These are phyloP conservation scores for Cucumis sativus DNA, from an alignment of 306 rosid genomes.

Conservation along the genomic window DNA sequence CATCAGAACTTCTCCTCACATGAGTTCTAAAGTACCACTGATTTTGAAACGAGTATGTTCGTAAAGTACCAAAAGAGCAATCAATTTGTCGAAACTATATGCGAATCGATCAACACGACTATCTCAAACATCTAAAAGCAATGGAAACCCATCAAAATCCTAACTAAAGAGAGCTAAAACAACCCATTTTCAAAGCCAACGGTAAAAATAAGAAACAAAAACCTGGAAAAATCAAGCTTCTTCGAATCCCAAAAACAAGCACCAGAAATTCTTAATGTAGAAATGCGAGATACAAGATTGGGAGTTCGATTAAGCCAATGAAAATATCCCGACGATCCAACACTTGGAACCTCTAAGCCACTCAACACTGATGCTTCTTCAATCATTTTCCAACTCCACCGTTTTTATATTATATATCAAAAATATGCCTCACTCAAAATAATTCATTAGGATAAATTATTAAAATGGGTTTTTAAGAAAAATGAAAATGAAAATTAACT, in stretches of 20 bases:
- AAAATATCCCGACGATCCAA: background rate
- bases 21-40: background rate
- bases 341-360: background rate
- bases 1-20: background rate
- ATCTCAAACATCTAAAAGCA: background rate
- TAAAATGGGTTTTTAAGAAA: background rate
- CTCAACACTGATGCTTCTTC: background rate
- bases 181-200: background rate
- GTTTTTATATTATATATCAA: background rate
- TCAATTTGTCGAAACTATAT: background rate
- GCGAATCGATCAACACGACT: background rate
- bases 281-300: background rate
- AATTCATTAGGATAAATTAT: background rate
- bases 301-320: background rate
- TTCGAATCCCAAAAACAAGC: background rate
- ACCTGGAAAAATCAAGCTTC: constrained; percentile 1
- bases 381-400: background rate
- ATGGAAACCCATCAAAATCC: background rate
- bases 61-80: background rate
- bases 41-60: background rate
- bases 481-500: too few relatives aligned
- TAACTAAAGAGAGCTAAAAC: background rate
- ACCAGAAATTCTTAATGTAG: background rate
- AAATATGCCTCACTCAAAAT: background rate
- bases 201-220: background rate